Base-by-base conservation (phyloP, 371 early-diverging fungal genomes). In the Caulochytrium protostelioides region DNA sequence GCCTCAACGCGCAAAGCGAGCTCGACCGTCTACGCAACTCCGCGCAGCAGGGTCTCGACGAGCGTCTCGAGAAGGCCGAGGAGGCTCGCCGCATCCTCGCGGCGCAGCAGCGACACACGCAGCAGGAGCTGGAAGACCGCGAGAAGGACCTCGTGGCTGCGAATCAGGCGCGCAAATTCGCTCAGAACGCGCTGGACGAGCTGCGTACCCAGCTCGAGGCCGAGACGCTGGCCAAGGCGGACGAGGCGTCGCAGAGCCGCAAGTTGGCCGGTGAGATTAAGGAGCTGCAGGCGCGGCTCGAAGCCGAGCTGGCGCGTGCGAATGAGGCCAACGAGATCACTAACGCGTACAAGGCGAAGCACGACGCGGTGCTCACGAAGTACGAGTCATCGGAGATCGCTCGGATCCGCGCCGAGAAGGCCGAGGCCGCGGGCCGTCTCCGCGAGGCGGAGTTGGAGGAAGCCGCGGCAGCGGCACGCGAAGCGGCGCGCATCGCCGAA, bases 51-150 rank as follows among this genome's bases (percentile, higher is more conserved):
- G 78, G 79, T 31, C 51, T 68, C 29, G 74, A 74, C 28, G 73
- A 52, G 28, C 70, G 68, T 34, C 48, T 84, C 24, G 72, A 71
- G 22, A 68, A 73, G 32, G 55, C 78, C 4, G 83, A 84, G 44
- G 80, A 79, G 42, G 72, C 76, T 2, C 66, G 76, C 7, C 58
- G 72, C 32, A 77, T 79, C 4, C 57, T 81, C 10, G 49, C 72
- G 14, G 69, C 76, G 4, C 63, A 72, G 6, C 71, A 77, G 43
- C 59, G 77, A 7, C 49, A 77, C n/a, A 57, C 67, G 6, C 63
- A 74, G 35, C 72, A 74, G 41, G 83, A 83, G 34, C 41, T 74
- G 22, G 79, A 79, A 40, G 76, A 77, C 41, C 70, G 66, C 50
- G 46, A 62, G 25, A 59, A 59, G 30, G 74, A 79, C 39, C 55